Evolutionary conservation across 192 early-diverging fungal genomes (phyloP).

Genomic region (Spizellomyces punctatus): DNA sequence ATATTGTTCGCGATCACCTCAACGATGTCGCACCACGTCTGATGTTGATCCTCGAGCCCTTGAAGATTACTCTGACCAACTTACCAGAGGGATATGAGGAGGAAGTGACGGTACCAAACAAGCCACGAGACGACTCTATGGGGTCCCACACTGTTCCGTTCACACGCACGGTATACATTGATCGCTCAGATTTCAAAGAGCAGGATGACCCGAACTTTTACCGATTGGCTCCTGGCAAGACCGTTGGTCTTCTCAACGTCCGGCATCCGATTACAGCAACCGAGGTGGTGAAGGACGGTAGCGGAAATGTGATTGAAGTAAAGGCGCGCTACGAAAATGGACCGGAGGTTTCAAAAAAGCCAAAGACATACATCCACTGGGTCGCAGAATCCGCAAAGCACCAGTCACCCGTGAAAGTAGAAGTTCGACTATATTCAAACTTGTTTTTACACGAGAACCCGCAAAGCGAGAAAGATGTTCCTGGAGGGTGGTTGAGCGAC

Average conservation of each 20-base stretch:
- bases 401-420: constrained; percentile 80
- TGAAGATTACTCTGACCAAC: constrained; percentile 90
- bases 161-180: constrained; percentile 92
- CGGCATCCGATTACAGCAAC: constrained; percentile 87
- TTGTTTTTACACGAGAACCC: constrained; percentile 94
- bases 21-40: constrained; percentile 91
- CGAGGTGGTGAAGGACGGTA: constrained; percentile 71
- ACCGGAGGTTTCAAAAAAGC: constrained; percentile 65
- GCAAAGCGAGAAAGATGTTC: constrained; percentile 71
- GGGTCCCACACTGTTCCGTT: constrained; percentile 89
- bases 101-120: constrained; percentile 82
- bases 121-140: constrained; percentile 84
- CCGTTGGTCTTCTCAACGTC: constrained; percentile 90
- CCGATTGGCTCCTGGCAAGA: constrained; percentile 90
- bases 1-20: constrained; percentile 91
- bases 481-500: constrained; percentile 90
- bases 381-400: constrained; percentile 83
- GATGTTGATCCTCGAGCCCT: constrained; percentile 87
- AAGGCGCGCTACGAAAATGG: constrained; percentile 78
- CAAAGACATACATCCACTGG: constrained; percentile 99
- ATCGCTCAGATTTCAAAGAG: constrained; percentile 89
- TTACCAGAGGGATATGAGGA: constrained; percentile 81
- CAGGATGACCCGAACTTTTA: constrained; percentile 92
- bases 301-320: constrained; percentile 84
- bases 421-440: constrained; percentile 82